Base-by-base conservation (phyloP, 1,139 yeast genomes). In the Lodderomyces oxycetoniae region DNA sequence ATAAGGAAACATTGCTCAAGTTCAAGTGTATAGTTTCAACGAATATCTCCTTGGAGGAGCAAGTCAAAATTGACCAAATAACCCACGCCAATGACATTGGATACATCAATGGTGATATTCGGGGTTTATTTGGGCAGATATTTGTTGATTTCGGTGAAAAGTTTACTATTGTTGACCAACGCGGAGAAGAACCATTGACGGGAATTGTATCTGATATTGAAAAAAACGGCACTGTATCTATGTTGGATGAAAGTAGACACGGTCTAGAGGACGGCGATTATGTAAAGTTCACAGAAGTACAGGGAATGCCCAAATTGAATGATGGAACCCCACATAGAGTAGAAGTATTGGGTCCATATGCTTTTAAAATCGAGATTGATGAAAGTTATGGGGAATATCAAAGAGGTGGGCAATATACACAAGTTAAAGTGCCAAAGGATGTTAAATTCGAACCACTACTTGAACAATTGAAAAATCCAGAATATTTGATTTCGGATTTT, bases 121-220 rank as follows among this genome's bases (percentile, higher is more conserved):
- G 85, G 47, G 99, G 99, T 33, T 70, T 93, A 42, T 87, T 89
- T 57, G 97, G 96, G 35, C 78, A 72, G 48, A 75, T 84, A 21
- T 91, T 91, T 60, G 95, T 87, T 25, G 99, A 91, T 56, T 80
- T 91, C 43, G 98, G 98, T 36, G 73, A 72, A 1, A 67, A 74
- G 17, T 91, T 91, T 61, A 75, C 84, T 3, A 81, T 91, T 19
- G 67, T 82, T 40, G 98, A 91, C 55, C 73, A 79, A 31, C 86
- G 83, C 33, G 99, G 98, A 33, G 97, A 91, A 62, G 97, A 91
- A 59, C 95, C 96, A 15, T 67, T 69, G 33, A 57, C 79, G 3
- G 98, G 98, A 28, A 84, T 85, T 42, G 86, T 88, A 4, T 83
- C 95, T 1, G 95, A 85, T 53, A 80, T 91, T 43, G 96, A 88